Evolutionary conservation across 208 protist species (phyloP), one percentile per base, ranked within the genome.

Genomic region (Vickermania spadyakhi): DNA sequence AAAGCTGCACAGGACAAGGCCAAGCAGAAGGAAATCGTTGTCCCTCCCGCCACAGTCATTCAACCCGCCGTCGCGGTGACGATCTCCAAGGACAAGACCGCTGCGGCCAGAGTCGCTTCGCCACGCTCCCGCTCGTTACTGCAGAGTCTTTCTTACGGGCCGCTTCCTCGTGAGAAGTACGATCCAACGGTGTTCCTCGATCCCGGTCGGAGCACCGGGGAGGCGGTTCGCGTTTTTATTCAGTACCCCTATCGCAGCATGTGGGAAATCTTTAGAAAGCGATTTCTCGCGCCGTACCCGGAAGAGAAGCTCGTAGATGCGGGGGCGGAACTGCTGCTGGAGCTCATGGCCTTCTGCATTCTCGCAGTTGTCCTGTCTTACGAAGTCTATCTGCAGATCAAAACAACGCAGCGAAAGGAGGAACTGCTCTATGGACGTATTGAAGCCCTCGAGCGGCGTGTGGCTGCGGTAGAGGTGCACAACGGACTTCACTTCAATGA

Each of bases 71-170:
- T 25, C 1, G 53, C 53, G 14, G 1, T 3, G 23, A 52, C 60
- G 18, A 64, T 66, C 31, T 23, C 4, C 7, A 11, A 23, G 13
- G 52, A 69, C 67, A 60, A 54, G 23, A 49, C 58, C 25, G 63
- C 62, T 29, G 21, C 31, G 27, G n/a, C 29, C 22, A 59, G 52
- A 28, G 66, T 81, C 23, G 77, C 78, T 50, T 76, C 70, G 13
- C 87, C 87, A 28, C 81, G 84, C 21, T 89, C 84, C 0, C 84
- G 87, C 13, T 86, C 77, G 1, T 64, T 94, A 49, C 70, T 94
- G 52, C 59, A 69, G 55, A 64, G 64, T 36, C 61, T 89, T 31
- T 71, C 72, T 18, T 85, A 84, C 67, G 81, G 81, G 0, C 81
- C 81, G 2, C 50, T 61, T 27, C 54, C 59, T 28, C 28, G 61